Base-by-base conservation (phyloP, 306 rosid genomes). In the Astragalus membranaceus region DNA sequence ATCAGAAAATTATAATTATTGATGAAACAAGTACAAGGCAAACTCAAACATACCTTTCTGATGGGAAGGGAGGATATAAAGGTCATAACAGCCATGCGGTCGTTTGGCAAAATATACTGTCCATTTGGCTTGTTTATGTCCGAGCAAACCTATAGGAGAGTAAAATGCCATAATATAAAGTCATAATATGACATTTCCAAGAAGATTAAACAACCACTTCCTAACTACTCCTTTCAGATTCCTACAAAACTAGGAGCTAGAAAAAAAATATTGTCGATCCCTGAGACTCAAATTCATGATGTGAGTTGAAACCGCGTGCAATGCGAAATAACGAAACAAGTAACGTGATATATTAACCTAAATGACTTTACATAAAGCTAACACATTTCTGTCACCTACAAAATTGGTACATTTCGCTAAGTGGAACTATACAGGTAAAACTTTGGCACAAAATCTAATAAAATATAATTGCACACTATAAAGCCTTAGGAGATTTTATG, bases 101-200 rank as follows among this genome's bases (percentile, higher is more conserved):
- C 80, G 83, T 85, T 88, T 60, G 94, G 94, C 74, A 93, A 88
- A 66, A 93, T 66, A 80, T 87, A 88, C 81, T 90, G 91, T 74
- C 98, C 98, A 84, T 93, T 90, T 75, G 98, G 98, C 69, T 93
- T 93, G 86, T 93, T 93, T 81, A 93, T 93, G 70, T 93, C 97
- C n/a, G n/a, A n/a, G n/a, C n/a, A n/a, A n/a, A n/a, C n/a, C n/a
- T n/a, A n/a, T n/a, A n/a, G n/a, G n/a, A n/a, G n/a, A n/a, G n/a
- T n/a, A n/a, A n/a, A n/a, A n/a, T n/a, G n/a, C n/a, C n/a, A n/a
- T n/a, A n/a, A n/a, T n/a, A n/a, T n/a, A n/a, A n/a, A n/a, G n/a
- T n/a, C n/a, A n/a, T n/a, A n/a, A n/a, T n/a, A n/a, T n/a, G n/a
- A n/a, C n/a, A n/a, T n/a, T n/a, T n/a, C n/a, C n/a, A n/a, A n/a